Evolutionary conservation across 2,329 filamentous ascomycete genomes (phyloP).

Genomic region (Rhynchosporium secalis): DNA sequence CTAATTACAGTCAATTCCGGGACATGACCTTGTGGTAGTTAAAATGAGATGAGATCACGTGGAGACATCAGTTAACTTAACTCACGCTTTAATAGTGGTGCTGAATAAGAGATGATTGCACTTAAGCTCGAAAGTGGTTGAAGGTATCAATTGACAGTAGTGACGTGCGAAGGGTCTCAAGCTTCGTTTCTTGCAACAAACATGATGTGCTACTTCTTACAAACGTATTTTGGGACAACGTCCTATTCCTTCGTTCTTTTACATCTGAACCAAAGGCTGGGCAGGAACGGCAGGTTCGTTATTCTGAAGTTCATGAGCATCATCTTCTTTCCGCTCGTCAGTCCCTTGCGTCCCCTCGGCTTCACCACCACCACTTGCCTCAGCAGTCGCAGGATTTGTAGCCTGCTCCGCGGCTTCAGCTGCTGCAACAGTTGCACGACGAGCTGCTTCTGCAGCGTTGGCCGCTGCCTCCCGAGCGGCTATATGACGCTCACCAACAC

Average conservation of each 20-base stretch:
- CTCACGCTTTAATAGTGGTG: too few species aligned
- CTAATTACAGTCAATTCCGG: too few species aligned
- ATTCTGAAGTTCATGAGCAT: slow-evolving; percentile 11
- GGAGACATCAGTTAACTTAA: too few species aligned
- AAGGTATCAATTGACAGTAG: too few species aligned
- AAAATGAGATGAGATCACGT: too few species aligned
- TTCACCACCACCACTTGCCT: slow-evolving; percentile 1
- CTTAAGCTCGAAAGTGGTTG: too few species aligned
- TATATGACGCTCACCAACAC: slow-evolving; percentile 65
- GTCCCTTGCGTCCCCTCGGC: slow-evolving; percentile 1
- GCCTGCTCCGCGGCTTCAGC: slow-evolving; percentile 29
- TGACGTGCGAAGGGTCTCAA: too few species aligned
- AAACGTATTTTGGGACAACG: background rate
- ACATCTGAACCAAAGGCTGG: slow-evolving; percentile 27
- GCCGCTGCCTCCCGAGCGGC: slow-evolving; percentile 39
- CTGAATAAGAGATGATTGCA: too few species aligned
- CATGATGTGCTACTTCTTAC: background rate
- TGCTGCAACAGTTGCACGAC: slow-evolving; percentile 31
- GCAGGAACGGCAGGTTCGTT: slow-evolving; percentile 16
- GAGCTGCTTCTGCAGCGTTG: slow-evolving; percentile 34
- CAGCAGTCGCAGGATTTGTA: slow-evolving; percentile 14
- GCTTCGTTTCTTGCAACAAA: background rate
- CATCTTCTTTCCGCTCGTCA: slow-evolving; percentile 6
- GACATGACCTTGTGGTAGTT: too few species aligned
- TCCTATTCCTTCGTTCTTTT: background rate